Evolutionary conservation across 768 basidiomycete species (phyloP), one percentile per base, ranked within the genome.

Genomic region (Tulasnella sp.): DNA sequence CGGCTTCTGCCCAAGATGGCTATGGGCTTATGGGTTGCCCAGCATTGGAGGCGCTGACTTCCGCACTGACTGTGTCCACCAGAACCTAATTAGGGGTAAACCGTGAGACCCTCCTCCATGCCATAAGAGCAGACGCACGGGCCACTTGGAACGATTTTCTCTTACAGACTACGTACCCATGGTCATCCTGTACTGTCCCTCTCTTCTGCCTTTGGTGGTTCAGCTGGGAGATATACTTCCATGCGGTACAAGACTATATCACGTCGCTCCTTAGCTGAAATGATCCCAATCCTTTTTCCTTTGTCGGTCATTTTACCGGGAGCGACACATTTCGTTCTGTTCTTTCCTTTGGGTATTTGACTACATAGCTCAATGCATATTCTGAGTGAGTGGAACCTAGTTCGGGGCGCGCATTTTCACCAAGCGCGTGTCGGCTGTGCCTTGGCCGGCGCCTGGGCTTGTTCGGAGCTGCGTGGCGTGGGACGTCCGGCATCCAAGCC

Each of bases 391-490:
- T 14, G 2, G 3, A 14, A 46, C 46, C n/a, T n/a, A n/a, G 6
- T 4, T 24, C 24, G 52, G 21, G 7, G n/a, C n/a, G 12, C 52
- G 52, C 4, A 52, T 6, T 52, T n/a, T n/a, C 52, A 24, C 21
- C 21, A n/a, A 52, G 52, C 52, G 52, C 24, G 52, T n/a, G 52
- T n/a, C 52, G 52, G 52, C 7, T 24, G 24, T 52, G 52, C 24
- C 52, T 24, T 52, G 52, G 52, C 52, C 21, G 21, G 48, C 24
- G 52, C 7, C 4, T 40, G 39, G 4, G 56, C 62, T 68, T 68
- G 62, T 68, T 68, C 62, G 62, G 62, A 68, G 62, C 52, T 52
- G 62, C 62, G 34, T 68, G 62, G 62, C 62, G 62, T 34, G 62
- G 0, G 62, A 68, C 34, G 16, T 31, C 31, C 56, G 56, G 56